phyloP scores from a whole-genome alignment of 2,329 filamentous ascomycete genomes.

The Fonsecaea monophora region DNA sequence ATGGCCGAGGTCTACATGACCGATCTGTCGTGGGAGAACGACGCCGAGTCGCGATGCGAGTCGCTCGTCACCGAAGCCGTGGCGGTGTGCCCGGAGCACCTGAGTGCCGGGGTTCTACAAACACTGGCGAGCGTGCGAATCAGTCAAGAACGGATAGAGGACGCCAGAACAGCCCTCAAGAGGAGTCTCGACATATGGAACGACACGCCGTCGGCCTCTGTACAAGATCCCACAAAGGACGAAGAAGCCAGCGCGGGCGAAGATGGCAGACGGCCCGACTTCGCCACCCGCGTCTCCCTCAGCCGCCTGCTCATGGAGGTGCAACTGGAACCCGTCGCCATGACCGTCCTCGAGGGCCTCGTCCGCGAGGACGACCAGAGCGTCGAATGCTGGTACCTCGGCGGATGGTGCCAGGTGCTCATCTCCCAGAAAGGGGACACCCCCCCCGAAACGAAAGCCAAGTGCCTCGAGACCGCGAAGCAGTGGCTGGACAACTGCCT shows the following conservation, averaged over 20 bases:
- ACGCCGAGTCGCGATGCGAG: conserved; percentile 89
- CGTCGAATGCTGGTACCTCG: conserved; percentile 95
- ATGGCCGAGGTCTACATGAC: conserved; percentile 99
- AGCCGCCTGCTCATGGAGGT: conserved; percentile 88
- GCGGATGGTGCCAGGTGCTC: conserved; percentile 89
- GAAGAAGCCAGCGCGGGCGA: neutral
- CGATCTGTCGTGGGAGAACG: conserved; percentile 86
- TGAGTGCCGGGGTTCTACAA: conserved; percentile 85
- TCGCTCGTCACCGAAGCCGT: conserved; percentile 87
- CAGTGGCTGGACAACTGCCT: conserved; percentile 80
- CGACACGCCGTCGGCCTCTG: conserved; percentile 70
- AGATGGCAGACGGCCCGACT: conserved; percentile 68
- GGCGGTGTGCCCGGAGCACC: conserved; percentile 72
- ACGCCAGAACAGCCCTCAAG: conserved; percentile 78
- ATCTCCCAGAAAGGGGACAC: conserved; percentile 58
- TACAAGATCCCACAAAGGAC: conserved; percentile 63
- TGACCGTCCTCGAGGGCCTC: conserved; percentile 82
- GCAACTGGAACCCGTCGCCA: conserved; percentile 81
- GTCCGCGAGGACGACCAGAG: conserved; percentile 90
- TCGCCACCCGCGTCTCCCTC: conserved; percentile 82
- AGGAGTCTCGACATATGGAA: conserved; percentile 77
- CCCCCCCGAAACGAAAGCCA: conserved; percentile 43
- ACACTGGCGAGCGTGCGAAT: conserved; percentile 93
- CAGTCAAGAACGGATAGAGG: conserved; percentile 79
- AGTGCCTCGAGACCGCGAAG: conserved; percentile 63